Evolutionary conservation across 805 yeast genomes (phyloP).

Genomic region (Ascoidea tarda): DNA sequence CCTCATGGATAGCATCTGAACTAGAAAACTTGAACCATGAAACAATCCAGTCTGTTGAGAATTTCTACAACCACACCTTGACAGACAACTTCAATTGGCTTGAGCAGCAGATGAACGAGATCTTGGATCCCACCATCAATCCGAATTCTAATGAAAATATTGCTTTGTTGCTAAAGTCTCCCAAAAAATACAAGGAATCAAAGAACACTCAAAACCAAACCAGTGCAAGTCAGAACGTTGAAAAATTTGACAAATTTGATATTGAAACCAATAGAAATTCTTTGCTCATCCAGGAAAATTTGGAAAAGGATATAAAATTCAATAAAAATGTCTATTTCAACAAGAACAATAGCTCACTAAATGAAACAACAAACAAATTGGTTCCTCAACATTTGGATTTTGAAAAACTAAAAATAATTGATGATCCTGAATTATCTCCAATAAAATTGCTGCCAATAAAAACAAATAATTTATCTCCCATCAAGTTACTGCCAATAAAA

Average conservation of each 20-base stretch:
- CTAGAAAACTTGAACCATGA: conserved; percentile 6
- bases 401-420: not conserved
- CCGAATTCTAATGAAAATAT: conserved; percentile 1
- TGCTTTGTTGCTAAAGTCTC: conserved; percentile 7
- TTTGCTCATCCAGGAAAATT: no score
- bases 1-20: conserved; percentile 10
- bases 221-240: not conserved
- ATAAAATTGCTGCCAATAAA: no score
- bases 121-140: conserved; percentile 1
- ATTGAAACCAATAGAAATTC: no score
- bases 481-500: no score
- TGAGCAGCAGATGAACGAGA: conserved; percentile 9
- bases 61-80: conserved; percentile 1
- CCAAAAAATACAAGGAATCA: conserved; percentile 4
- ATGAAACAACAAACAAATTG: not conserved
- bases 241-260: not conserved
- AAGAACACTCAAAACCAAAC: not conserved
- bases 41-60: conserved; percentile 1
- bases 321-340: no score
- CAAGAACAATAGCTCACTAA: no score
- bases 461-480: no score
- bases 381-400: not conserved
- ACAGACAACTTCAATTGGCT: conserved; percentile 6
- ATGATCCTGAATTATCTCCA: not conserved
- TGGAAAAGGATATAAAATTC: no score